Base-by-base conservation (phyloP, 495 filamentous ascomycete species). In the Barbatosphaeria neglecta region DNA sequence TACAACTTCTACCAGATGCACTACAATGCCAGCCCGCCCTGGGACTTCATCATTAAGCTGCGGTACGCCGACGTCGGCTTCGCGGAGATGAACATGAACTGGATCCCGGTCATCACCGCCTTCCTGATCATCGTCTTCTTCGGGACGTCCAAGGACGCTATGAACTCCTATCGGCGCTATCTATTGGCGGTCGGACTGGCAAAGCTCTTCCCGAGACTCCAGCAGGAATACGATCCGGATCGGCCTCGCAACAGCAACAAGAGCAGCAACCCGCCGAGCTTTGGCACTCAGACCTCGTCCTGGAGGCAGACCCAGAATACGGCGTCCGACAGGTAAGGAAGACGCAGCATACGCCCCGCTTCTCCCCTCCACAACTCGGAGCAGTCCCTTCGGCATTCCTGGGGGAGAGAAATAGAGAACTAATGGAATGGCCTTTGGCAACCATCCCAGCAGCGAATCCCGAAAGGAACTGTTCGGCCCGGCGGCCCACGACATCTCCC, bases 131-230 rank as follows among this genome's bases (percentile, higher is more conserved):
- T 93, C 52, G 46, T 78, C 31, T 83, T 89, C 69, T 95, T 94
- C 56, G 92, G 92, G 23, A 75, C 83, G 15, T 88, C 86, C 15
- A 68, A 66, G 18, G 90, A 95, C 47, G 86, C 85, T 4, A 62
- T 75, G n/a, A 72, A 73, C 38, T 78, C 84, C 62, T 95, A 96
- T 60, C 73, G 78, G 44, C 58, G 56, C 3, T 70, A 74, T 50
- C 64, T 82, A 3, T 56, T 71, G 23, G 56, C 48, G 10, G 5
- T 77, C 17, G 76, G 80, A 0, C 49, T 85, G 16, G 75, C 64
- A 11, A 69, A 59, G 28, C 47, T 67, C 41, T 72, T 74, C 50
- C 72, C 74, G 5, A 57, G 54, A 33, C 54, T 70, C 13, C 46
- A 53, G 9, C n/a, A 57, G 7, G 56, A 58, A 48, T 62, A 61